A percentile compares a stretch with the other conserved stretches of the same genome.
These are phyloP conservation scores for Cyclotella distinguenda DNA, from an alignment of 108 stramenopile species.

Conservation along the genomic window DNA sequence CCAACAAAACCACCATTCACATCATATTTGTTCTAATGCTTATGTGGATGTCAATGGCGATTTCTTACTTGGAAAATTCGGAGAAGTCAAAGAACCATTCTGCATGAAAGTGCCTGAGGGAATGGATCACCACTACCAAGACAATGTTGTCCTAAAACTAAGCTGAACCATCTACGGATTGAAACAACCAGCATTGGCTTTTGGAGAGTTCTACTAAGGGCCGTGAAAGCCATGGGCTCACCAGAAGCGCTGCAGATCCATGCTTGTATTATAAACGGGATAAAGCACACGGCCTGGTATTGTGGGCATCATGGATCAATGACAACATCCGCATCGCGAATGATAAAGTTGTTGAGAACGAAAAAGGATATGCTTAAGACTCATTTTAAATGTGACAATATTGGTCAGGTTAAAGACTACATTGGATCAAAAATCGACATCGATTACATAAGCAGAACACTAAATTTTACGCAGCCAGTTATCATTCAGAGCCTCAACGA, in stretches of 20 bases:
- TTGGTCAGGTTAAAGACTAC: too few species aligned
- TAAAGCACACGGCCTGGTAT: not conserved
- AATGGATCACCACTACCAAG: not conserved
- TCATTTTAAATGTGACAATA: too few species aligned
- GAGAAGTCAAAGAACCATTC: not conserved
- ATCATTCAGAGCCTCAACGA: not conserved
- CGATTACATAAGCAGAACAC: not conserved
- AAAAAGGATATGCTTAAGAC: too few species aligned
- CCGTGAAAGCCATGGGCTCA: not conserved
- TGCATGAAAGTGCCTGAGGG: not conserved
- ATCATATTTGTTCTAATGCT: not conserved
- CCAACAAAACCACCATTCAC: not conserved
- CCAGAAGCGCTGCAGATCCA: not conserved
- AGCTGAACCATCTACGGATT: not conserved
- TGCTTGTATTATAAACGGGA: not conserved
- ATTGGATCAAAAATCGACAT: too few species aligned
- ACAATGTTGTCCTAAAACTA: not conserved
- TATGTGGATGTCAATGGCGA: not conserved
- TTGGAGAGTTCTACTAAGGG: not conserved
- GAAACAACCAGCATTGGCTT: not conserved
- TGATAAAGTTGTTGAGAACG: too few species aligned
- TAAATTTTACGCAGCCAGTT: not conserved
- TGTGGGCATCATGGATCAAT: not conserved
- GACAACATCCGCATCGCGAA: not conserved
- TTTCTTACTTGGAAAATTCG: not conserved